Evolutionary conservation across 2,329 filamentous ascomycete genomes (phyloP).

Genomic region (Diaporthe nobilis): DNA sequence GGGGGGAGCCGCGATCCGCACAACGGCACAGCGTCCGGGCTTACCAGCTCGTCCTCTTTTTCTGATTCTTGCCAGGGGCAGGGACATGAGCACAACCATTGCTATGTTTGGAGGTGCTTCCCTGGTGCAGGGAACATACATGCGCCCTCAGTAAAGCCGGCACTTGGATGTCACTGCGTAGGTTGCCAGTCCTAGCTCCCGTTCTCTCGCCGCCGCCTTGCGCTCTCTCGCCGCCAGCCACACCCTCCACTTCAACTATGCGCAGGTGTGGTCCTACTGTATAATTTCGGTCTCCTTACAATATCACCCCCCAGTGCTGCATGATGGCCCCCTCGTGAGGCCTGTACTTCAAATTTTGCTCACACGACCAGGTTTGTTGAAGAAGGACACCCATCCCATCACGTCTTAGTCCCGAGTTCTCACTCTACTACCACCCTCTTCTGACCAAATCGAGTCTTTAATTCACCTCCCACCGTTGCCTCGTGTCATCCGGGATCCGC

Average conservation of each 20-base stretch:
- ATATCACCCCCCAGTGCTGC: slow-evolving; percentile 39
- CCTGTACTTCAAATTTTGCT: slow-evolving; percentile 27
- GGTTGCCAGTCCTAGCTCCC: slow-evolving; percentile 16
- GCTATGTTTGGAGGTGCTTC: slow-evolving; percentile 10
- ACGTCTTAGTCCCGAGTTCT: slow-evolving; percentile 18
- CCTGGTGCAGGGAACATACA: slow-evolving; percentile 18
- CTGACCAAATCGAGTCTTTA: slow-evolving; percentile 30
- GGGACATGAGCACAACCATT: neutral
- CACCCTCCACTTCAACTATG: slow-evolving; percentile 23
- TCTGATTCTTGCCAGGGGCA: neutral
- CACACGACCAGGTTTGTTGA: slow-evolving; percentile 38
- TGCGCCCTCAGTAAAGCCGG: slow-evolving; percentile 15
- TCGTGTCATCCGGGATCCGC: slow-evolving; percentile 23
- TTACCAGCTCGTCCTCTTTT: neutral
- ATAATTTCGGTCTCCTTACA: slow-evolving; percentile 35
- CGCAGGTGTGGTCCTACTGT: slow-evolving; percentile 29
- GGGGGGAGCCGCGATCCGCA: slow-evolving; percentile 4
- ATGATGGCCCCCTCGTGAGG: slow-evolving; percentile 40
- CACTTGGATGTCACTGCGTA: slow-evolving; percentile 31
- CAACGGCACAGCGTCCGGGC: neutral
- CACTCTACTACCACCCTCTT: slow-evolving; percentile 32
- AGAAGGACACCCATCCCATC: slow-evolving; percentile 15
- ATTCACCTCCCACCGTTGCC: neutral
- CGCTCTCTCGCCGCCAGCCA: slow-evolving; percentile 29
- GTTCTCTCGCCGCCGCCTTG: slow-evolving; percentile 20